These are phyloP conservation scores for Bertia moriformis DNA, from an alignment of 2,329 filamentous ascomycete genomes.

Conservation along the genomic window DNA sequence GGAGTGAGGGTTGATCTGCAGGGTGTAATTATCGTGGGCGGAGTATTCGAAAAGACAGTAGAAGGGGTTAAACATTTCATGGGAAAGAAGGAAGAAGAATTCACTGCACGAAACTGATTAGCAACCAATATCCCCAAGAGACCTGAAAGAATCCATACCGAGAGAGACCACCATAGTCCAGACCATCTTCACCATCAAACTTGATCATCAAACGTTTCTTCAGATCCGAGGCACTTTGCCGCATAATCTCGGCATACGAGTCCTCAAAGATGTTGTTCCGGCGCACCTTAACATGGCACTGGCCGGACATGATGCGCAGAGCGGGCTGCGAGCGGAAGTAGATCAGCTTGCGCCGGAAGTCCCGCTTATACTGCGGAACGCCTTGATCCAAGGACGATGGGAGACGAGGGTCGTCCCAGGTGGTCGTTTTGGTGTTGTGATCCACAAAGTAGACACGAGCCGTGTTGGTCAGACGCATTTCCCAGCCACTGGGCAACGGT, in stretches of 20 bases:
- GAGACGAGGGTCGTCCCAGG: conserved; percentile 91
- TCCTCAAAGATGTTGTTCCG: conserved; percentile 97
- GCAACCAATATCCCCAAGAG: background rate
- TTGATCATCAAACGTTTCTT: conserved; percentile 99
- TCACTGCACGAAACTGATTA: conserved; percentile 26
- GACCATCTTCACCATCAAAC: conserved; percentile 93
- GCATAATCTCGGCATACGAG: conserved; percentile 95
- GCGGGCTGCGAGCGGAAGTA: conserved; percentile 98
- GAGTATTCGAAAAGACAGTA: conserved; percentile 99
- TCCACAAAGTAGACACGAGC: conserved; percentile 97
- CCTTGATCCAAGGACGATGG: conserved; percentile 95
- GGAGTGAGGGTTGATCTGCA: conserved; percentile 98
- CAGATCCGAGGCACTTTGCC: conserved; percentile 83
- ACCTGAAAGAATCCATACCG: conserved; percentile 22
- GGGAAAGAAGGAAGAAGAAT: conserved; percentile 97
- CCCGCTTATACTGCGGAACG: conserved; percentile 97
- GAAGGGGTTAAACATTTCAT: conserved; percentile 99
- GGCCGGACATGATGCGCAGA: conserved; percentile 83
- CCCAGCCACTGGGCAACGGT: conserved; percentile 90
- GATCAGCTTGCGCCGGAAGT: conserved; percentile 93
- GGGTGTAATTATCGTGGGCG: conserved; percentile 97
- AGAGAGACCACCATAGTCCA: conserved; percentile 94
- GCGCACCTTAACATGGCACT: conserved; percentile 95
- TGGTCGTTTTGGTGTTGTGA: conserved; percentile 98
- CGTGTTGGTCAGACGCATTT: conserved; percentile 98